Percentiles rank a stretch among this genome's conserved stretches.
Evolutionary conservation across 768 basidiomycete genomes (phyloP).

Genomic region (Mycena galopus): DNA sequence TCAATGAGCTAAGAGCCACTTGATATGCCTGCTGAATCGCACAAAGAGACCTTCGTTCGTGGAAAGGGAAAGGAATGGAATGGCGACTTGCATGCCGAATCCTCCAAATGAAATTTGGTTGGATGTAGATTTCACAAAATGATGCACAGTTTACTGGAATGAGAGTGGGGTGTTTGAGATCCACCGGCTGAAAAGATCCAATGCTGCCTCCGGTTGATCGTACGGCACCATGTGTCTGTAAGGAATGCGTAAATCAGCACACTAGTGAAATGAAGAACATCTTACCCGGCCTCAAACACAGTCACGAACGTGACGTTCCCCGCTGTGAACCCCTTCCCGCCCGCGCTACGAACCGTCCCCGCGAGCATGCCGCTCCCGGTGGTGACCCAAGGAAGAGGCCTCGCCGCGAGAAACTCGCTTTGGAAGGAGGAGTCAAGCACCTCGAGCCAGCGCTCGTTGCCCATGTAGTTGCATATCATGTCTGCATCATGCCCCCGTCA

Average conservation of each 20-base stretch:
- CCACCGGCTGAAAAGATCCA: constrained; percentile 47
- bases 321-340: constrained; percentile 70
- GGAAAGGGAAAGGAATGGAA: too few relatives aligned
- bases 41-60: too few relatives aligned
- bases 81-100: too few relatives aligned
- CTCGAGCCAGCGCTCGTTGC: constrained; percentile 84
- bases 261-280: constrained; percentile 16
- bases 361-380: constrained; percentile 63
- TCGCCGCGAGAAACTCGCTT: constrained; percentile 66
- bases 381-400: constrained; percentile 69
- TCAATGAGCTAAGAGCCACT: too few relatives aligned
- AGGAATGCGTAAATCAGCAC: constrained; percentile 8
- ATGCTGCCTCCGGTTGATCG: constrained; percentile 89
- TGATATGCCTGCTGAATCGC: too few relatives aligned
- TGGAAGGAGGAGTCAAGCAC: constrained; percentile 72
- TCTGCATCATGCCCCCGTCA: constrained; percentile 55
- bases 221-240: constrained; percentile 89
- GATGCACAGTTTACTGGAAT: background rate
- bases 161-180: constrained; percentile 31
- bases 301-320: constrained; percentile 90
- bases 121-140: too few relatives aligned
- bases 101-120: too few relatives aligned
- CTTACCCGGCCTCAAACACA: constrained; percentile 85
- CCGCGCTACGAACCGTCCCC: constrained; percentile 80
- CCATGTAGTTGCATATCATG: constrained; percentile 91